These are phyloP conservation scores for Coix lacrymajobi DNA, from an alignment of 176 grass and related monocot genomes.

Conservation along the genomic window DNA sequence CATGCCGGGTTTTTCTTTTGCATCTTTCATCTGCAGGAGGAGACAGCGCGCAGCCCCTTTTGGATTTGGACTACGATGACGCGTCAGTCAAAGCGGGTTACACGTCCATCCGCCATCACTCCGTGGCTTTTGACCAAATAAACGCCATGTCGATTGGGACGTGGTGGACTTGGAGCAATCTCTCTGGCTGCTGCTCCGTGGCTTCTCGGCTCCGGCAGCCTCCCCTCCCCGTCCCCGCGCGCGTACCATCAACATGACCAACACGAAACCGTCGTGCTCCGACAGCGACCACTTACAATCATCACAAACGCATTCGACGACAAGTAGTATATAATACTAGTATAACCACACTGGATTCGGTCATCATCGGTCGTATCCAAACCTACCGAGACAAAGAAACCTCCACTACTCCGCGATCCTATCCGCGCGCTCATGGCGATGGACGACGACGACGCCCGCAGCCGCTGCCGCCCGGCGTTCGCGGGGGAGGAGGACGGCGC, in stretches of 20 bases:
- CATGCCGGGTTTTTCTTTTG: neutral
- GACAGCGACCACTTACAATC: neutral
- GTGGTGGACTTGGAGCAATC: neutral
- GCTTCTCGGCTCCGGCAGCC: neutral
- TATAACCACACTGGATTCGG: neutral
- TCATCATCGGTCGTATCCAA: neutral
- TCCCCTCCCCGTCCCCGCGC: no score
- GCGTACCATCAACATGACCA: neutral
- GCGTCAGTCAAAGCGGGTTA: neutral
- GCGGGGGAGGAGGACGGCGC: neutral
- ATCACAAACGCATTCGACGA: neutral
- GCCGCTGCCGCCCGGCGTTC: neutral
- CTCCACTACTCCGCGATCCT: neutral
- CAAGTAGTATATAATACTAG: neutral
- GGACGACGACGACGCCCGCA: neutral
- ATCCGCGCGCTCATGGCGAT: neutral
- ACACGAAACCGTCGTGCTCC: neutral
- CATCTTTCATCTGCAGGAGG: no score
- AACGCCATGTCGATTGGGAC: neutral
- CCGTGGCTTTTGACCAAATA: neutral
- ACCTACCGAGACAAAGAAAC: neutral
- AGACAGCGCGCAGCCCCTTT: neutral
- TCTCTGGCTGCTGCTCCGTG: neutral
- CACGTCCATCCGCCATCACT: neutral
- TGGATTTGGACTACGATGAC: neutral